Percentiles rank a stretch among this genome's conserved stretches.
phyloP scores from a whole-genome alignment of 192 early-diverging fungal species.

The Linnemannia zychae region DNA sequence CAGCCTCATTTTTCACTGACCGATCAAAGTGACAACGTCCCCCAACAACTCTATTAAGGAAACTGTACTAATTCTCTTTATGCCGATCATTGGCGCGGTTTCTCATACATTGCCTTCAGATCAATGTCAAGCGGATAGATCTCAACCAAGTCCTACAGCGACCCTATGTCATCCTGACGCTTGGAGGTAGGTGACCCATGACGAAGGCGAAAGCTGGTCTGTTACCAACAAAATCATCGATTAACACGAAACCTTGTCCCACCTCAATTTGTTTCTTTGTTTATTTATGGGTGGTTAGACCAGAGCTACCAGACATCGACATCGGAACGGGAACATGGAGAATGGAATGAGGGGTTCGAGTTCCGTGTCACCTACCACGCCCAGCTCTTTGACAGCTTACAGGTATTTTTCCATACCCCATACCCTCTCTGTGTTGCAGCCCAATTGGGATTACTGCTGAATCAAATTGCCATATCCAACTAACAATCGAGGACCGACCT shows the following conservation, averaged over 20 bases:
- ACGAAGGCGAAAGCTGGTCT: not conserved
- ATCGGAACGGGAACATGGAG: constrained; percentile 65
- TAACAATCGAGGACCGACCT: not conserved
- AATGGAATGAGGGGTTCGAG: constrained; percentile 83
- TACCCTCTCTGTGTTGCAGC: not conserved
- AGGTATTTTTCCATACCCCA: constrained; percentile 36
- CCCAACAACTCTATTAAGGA: not conserved
- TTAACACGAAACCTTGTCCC: constrained; percentile 1
- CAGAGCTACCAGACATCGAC: constrained; percentile 75
- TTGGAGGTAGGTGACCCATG: constrained; percentile 62
- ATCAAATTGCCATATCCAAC: not conserved
- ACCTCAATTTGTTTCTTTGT: not conserved
- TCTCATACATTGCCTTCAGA: constrained; percentile 41
- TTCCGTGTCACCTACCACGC: constrained; percentile 77
- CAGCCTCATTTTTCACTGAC: not conserved
- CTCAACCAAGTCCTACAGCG: constrained; percentile 69
- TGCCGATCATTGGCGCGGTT: not conserved
- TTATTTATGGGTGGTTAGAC: constrained; percentile 53
- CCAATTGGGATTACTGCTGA: not conserved
- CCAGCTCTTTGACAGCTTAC: constrained; percentile 79
- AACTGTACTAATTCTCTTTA: not conserved
- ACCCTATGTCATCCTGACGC: constrained; percentile 73
- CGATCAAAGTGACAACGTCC: constrained; percentile 35
- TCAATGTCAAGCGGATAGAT: constrained; percentile 70
- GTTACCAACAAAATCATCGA: not conserved